Evolutionary conservation across 2,329 filamentous ascomycete genomes (phyloP), one percentile per base, ranked within the genome.

Genomic region (Calonectria hongkongensis): DNA sequence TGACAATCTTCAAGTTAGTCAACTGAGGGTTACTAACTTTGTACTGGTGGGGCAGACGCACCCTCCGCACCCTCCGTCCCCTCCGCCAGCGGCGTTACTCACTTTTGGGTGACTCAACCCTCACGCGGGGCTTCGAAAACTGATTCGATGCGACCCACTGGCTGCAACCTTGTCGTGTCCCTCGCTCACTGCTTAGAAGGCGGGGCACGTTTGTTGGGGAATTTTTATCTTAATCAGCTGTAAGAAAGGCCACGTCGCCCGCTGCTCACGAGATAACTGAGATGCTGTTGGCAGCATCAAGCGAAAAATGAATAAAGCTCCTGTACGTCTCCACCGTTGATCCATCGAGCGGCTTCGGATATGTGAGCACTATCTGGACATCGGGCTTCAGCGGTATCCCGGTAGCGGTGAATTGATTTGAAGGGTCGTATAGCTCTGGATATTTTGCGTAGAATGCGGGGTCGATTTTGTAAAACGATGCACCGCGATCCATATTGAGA

Each of bases 391-490:
- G 71, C 4, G 81, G 81, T 2, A 82, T 80, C 3, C 81, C 81
- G 12, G 60, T 72, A 2, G 81, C 81, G 2, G 76, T 79, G 25
- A 82, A 62, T 45, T 80, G 75, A 33, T 73, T 78, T 8, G 74
- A 68, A 7, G 73, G 74, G 64, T 83, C 79, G 66, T 77, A 82
- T 1, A 82, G 77, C 39, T 82, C 81, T 1, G 81, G 81, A 47
- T 82, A 83, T 21, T 81, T 83, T 15, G 71, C 78, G 48, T 78
- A 82, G 63, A 82, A 83, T 2, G 75, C 79, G 9, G 81, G 81
- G 64, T 82, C 81, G 13, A 82, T 82, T 56, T 83, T 83, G 74
- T 82, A 83, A 21, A 80, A 80, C 5, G 76, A 77, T 1, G 81
- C 81, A 15, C 81, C 81, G 5, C 75, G 75, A 50, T 82, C 79